These are phyloP conservation scores for Sporisorium graminicola DNA, from an alignment of 1,284 basidiomycete species.

Conservation along the genomic window DNA sequence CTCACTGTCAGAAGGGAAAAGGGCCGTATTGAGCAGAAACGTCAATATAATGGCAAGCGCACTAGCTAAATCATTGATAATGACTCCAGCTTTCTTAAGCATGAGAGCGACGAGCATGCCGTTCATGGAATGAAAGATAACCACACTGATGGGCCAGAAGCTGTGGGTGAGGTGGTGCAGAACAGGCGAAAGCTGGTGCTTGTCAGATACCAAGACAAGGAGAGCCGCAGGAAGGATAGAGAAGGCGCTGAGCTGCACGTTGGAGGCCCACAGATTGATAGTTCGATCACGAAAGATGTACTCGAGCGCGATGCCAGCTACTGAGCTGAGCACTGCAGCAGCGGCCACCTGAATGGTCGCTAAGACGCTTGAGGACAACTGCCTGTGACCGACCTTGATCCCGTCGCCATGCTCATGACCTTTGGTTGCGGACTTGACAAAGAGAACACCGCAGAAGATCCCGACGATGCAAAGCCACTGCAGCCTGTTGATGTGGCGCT, in stretches of 20 bases:
- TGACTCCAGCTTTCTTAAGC: conserved; percentile 36
- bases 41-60: conserved; percentile 29
- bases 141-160: conserved; percentile 24
- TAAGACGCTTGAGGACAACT: no score
- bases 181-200: conserved; percentile 14
- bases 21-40: conserved; percentile 17
- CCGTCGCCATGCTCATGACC: no score
- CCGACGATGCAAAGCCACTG: conserved; percentile 32
- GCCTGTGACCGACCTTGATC: no score
- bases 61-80: conserved; percentile 25
- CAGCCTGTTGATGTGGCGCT: background rate
- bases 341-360: no score
- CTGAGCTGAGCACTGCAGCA: conserved; percentile 22
- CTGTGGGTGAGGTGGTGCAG: conserved; percentile 14
- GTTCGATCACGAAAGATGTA: conserved; percentile 32
- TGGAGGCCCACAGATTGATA: conserved; percentile 39
- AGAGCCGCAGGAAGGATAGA: conserved; percentile 29
- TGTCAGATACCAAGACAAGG: conserved; percentile 4
- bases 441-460: conserved; percentile 31
- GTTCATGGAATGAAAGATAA: conserved; percentile 27
- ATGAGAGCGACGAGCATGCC: conserved; percentile 30
- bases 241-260: conserved; percentile 40
- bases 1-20: conserved; percentile 11
- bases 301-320: conserved; percentile 37
- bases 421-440: conserved; percentile 29